Base-by-base conservation (phyloP, 176 grass and related monocot species). In the Zea mays region DNA sequence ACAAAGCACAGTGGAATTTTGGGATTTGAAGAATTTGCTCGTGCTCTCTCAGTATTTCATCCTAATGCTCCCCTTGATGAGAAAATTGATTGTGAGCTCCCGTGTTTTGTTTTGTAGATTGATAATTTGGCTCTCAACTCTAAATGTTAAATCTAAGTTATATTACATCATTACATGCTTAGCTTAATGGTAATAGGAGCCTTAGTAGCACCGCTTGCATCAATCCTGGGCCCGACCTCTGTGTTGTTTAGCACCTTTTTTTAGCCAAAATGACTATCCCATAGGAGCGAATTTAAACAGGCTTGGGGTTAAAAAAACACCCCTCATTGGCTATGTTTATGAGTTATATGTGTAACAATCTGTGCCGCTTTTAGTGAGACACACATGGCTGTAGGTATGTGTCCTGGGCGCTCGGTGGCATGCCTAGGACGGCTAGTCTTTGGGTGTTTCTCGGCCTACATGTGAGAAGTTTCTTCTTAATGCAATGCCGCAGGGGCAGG, bases 1-100 rank as follows among this genome's bases (percentile, higher is more conserved):
- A 93, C 90, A 85, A 97, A 93, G 64, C 90, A 93, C 71, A 93
- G 88, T 81, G 93, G 93, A 83, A 97, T 97, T 82, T 69, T 97
- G 80, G 88, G 93, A 72, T 97, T 97, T 83, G 93, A 97, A 73
- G 93, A 97, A 66, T 97, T 97, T 83, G 93, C 93, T 37, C 88
- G 93, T 59, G 93, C 93, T 69, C 88, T 93, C 21, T 93, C 93
- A 77, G 90, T 97, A 77, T 97, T 97, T 83, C 93, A 97, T 85
- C 93, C 93, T 55, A 89, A 89, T 93, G 93, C 93, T 83, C 82
- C 88, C 70, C 49, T 79, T 78, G 93, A 93, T 71, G 88, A 91
- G 12, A 93, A 97, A 82, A 97, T 97, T 86, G 93, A 97, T 34
- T 97, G 90, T 97, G 81, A 90, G 93, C 79, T 74, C 64, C 43